Percentiles rank a stretch among this genome's conserved stretches.
Evolutionary conservation across 139 green algal species (phyloP).

Genomic region (Volvox reticuliferus): DNA sequence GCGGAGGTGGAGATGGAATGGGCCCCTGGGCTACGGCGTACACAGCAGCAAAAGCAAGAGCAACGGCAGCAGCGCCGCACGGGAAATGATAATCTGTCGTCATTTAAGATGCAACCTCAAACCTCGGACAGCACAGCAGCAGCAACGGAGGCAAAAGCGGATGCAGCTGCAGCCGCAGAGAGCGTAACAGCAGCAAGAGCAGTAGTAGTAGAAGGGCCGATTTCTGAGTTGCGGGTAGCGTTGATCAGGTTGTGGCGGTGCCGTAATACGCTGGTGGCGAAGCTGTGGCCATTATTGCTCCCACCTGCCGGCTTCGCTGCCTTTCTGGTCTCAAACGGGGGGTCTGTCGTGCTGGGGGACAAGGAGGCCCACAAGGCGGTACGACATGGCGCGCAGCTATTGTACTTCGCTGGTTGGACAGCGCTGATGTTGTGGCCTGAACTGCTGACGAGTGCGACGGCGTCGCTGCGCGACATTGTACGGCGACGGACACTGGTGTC

Average conservation of each 20-base stretch:
- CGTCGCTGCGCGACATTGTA: neutral
- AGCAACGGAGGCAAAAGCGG: neutral
- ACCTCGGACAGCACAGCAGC: neutral
- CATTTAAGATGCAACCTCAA: neutral
- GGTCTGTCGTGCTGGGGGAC: slow-evolving; percentile 89
- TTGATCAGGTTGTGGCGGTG: slow-evolving; percentile 6
- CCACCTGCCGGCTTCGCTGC: slow-evolving; percentile 74
- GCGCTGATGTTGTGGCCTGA: slow-evolving; percentile 61
- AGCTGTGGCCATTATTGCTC: slow-evolving; percentile 63
- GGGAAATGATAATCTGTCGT: neutral
- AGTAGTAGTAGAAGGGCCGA: neutral
- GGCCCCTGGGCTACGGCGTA: neutral
- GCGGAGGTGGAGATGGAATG: slow-evolving; percentile 8
- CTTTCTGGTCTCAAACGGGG: slow-evolving; percentile 89
- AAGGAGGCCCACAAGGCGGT: slow-evolving; percentile 77
- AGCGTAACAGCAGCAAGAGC: neutral
- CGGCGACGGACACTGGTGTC: slow-evolving; percentile 1
- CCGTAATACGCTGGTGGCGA: slow-evolving; percentile 40
- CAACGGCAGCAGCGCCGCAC: neutral
- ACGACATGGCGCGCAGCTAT: slow-evolving; percentile 81
- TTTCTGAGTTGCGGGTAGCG: neutral
- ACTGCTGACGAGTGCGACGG: slow-evolving; percentile 32
- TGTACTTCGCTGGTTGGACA: slow-evolving; percentile 86
- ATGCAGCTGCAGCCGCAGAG: neutral
- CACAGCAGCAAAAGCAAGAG: neutral